These are phyloP conservation scores for Microbotryum violaceum DNA, from an alignment of 1,284 basidiomycete species.

Conservation along the genomic window DNA sequence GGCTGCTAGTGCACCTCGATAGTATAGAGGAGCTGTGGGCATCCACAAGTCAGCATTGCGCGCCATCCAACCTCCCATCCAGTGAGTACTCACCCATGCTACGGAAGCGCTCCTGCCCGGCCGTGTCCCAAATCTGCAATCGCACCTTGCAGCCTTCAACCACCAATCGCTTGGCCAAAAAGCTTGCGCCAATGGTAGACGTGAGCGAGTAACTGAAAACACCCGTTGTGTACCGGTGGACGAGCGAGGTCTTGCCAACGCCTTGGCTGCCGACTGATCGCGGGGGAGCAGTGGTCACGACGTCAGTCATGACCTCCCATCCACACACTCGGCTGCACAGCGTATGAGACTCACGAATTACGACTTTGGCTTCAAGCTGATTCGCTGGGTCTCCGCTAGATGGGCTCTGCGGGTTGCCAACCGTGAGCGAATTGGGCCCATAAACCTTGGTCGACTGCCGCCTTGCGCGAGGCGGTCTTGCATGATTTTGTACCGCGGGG, in stretches of 20 bases:
- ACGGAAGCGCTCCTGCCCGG: slow-evolving; percentile 93
- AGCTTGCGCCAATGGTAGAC: slow-evolving; percentile 89
- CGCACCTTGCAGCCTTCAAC: slow-evolving; percentile 82
- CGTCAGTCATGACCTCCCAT: neutral
- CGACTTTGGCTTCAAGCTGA: slow-evolving; percentile 32
- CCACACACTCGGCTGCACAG: neutral
- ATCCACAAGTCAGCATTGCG: neutral
- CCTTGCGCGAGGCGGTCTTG: neutral
- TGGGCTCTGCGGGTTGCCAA: neutral
- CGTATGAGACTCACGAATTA: slow-evolving; percentile 9
- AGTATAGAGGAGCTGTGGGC: slow-evolving; percentile 73
- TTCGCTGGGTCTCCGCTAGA: slow-evolving; percentile 3
- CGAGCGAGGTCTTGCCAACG: slow-evolving; percentile 87
- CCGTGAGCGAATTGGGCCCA: neutral
- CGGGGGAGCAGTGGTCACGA: neutral
- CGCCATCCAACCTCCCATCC: neutral
- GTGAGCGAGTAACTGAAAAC: slow-evolving; percentile 74
- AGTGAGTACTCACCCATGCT: slow-evolving; percentile 62
- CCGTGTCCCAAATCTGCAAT: slow-evolving; percentile 78
- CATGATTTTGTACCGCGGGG: neutral
- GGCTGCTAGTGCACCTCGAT: slow-evolving; percentile 94
- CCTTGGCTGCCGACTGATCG: slow-evolving; percentile 82
- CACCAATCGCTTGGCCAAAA: slow-evolving; percentile 87
- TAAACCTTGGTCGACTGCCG: neutral
- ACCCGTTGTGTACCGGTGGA: slow-evolving; percentile 86